A percentile compares a stretch with the other conserved stretches of the same genome.
Evolutionary conservation across 2,329 filamentous ascomycete genomes (phyloP).

Genomic region (Trichoderma guizhouense): DNA sequence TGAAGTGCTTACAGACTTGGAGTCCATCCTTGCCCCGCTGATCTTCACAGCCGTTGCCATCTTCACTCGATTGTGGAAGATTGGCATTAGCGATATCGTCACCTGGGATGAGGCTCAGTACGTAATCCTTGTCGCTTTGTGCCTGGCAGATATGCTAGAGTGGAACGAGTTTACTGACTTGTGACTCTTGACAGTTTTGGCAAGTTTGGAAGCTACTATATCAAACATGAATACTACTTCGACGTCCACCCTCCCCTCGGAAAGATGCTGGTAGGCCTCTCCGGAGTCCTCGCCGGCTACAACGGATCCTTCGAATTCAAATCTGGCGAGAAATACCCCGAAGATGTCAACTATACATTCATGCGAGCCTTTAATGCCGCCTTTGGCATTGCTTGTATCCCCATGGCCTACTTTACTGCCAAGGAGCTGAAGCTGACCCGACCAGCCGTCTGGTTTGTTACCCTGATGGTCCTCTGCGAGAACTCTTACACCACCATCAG

Average conservation of each 20-base stretch:
- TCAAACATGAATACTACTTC: constrained; percentile 99
- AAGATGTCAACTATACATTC: constrained; percentile 93
- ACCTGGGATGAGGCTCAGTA: constrained; percentile 67
- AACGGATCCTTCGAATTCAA: constrained; percentile 99
- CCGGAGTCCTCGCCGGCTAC: constrained; percentile 93
- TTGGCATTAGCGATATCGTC: constrained; percentile 64
- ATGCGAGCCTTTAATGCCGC: constrained; percentile 98
- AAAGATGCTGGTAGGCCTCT: constrained; percentile 97
- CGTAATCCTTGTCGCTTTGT: constrained; percentile 28
- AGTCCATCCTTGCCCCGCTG: constrained; percentile 59
- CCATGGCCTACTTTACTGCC: constrained; percentile 92
- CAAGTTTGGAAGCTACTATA: constrained; percentile 98
- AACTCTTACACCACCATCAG: constrained; percentile 99
- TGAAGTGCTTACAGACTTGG: constrained; percentile 60
- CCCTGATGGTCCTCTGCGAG: constrained; percentile 95
- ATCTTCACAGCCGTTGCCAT: constrained; percentile 60
- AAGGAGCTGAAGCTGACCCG: constrained; percentile 83
- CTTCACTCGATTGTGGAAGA: constrained; percentile 67
- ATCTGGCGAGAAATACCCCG: constrained; percentile 91
- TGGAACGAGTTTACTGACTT: constrained; percentile 18
- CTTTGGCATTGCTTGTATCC: constrained; percentile 89
- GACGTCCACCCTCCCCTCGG: constrained; percentile 86
- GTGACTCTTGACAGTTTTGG: constrained; percentile 60
- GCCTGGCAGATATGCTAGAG: not conserved
- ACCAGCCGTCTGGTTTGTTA: constrained; percentile 89